Evolutionary conservation across 2,329 filamentous ascomycete species (phyloP).

Genomic region (Calonectria pseudoreteaudii): DNA sequence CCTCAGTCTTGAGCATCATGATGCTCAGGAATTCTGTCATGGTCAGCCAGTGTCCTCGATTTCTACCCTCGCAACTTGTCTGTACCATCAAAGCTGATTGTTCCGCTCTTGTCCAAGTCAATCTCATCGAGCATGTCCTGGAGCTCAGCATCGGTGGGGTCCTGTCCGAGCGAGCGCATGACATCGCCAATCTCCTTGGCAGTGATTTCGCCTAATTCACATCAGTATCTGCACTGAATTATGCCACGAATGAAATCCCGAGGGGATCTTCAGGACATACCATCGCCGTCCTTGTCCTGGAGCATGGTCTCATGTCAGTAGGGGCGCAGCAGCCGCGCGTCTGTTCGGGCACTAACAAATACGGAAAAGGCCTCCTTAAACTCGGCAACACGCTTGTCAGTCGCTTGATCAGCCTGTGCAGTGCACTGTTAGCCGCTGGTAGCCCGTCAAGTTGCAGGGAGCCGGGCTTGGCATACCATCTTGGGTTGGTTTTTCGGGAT

Average conservation of each 20-base stretch:
- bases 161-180: conserved; percentile 90
- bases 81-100: conserved; percentile 88
- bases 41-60: conserved; percentile 17
- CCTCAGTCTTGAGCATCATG: conserved; percentile 96
- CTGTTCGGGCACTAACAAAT: conserved; percentile 78
- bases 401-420: conserved; percentile 90
- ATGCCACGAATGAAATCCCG: not conserved
- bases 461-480: not conserved
- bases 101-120: conserved; percentile 91
- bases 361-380: conserved; percentile 99
- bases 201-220: conserved; percentile 80
- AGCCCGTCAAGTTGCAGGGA: not conserved
- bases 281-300: conserved; percentile 90
- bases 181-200: conserved; percentile 91
- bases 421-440: not conserved
- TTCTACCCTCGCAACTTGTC: not conserved
- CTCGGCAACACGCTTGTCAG: conserved; percentile 99
- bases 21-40: conserved; percentile 88
- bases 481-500: not conserved
- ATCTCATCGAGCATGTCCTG: conserved; percentile 97
- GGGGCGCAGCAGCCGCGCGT: not conserved
- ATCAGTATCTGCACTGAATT: conserved; percentile 7
- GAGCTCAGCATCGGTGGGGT: conserved; percentile 88
- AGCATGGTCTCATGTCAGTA: conserved; percentile 36
- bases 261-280: conserved; percentile 65